Percentiles rank a stretch among this genome's conserved stretches.
phyloP scores from a whole-genome alignment of 257 asterid species.

The Hygrophila difformis region DNA sequence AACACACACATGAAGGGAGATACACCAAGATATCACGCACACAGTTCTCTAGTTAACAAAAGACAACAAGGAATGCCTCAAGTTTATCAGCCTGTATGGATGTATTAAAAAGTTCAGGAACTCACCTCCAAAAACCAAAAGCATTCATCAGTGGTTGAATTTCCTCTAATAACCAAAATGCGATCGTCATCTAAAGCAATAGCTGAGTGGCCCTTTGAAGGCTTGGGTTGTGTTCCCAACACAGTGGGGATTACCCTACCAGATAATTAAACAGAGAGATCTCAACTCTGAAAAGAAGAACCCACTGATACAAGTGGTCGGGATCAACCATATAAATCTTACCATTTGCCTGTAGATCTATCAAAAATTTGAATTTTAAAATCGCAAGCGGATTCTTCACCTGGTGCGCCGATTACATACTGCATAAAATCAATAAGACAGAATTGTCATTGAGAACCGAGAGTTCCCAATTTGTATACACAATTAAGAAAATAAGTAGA shows the following conservation, averaged over 20 bases:
- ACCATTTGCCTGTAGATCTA: slow-evolving; percentile 51
- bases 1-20: background rate
- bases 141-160: slow-evolving; percentile 47
- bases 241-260: slow-evolving; percentile 59
- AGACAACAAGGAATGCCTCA: background rate
- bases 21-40: background rate
- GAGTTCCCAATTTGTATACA: slow-evolving; percentile 12
- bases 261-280: slow-evolving; percentile 7
- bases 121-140: slow-evolving; percentile 97
- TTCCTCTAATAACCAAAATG: slow-evolving; percentile 51
- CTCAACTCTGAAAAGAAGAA: slow-evolving; percentile 5
- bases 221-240: slow-evolving; percentile 68
- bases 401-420: slow-evolving; percentile 56
- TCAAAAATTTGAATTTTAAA: slow-evolving; percentile 42
- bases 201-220: slow-evolving; percentile 53
- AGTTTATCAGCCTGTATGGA: background rate
- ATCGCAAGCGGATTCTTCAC: slow-evolving; percentile 26
- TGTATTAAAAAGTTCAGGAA: slow-evolving; percentile 11
- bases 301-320: background rate
- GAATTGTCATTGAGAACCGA: slow-evolving; percentile 17
- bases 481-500: slow-evolving; percentile 1
- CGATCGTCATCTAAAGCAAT: slow-evolving; percentile 56
- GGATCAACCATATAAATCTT: slow-evolving; percentile 11
- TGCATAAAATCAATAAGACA: slow-evolving; percentile 25
- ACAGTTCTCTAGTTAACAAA: background rate